Evolutionary conservation across 225 moss, liverwort and hornwort species (phyloP).

Genomic region (Marchantia paleacea): DNA sequence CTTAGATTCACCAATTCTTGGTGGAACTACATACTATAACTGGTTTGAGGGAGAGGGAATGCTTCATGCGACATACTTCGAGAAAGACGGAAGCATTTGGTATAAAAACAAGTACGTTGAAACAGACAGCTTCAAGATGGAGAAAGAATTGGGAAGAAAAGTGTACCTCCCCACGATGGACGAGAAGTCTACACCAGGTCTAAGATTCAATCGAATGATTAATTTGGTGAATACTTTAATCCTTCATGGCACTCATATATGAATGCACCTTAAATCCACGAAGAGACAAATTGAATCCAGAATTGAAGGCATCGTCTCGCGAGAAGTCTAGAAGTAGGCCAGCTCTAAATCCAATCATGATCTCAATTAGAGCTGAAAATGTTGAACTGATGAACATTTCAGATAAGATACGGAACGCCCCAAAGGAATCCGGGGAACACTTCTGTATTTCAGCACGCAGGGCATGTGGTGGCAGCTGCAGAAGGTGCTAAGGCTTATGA

Average conservation of each 20-base stretch:
- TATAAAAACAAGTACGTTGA: slow-evolving; percentile 36
- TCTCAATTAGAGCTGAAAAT: background rate
- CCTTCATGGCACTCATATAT: background rate
- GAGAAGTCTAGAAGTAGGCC: background rate
- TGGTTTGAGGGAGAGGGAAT: slow-evolving; percentile 42
- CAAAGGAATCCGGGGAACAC: slow-evolving; percentile 13
- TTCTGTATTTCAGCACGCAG: slow-evolving; percentile 18
- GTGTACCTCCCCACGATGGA: slow-evolving; percentile 25
- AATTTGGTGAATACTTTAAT: background rate
- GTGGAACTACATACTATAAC: slow-evolving; percentile 16
- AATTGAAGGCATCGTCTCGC: too few relatives aligned
- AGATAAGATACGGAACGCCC: background rate
- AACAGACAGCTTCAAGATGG: slow-evolving; percentile 22
- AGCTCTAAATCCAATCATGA: background rate
- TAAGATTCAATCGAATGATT: slow-evolving; percentile 13
- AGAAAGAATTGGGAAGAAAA: slow-evolving; percentile 20
- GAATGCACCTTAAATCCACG: background rate
- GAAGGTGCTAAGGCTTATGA: slow-evolving; percentile 24
- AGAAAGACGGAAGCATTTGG: slow-evolving; percentile 23
- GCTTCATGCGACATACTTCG: slow-evolving; percentile 35
- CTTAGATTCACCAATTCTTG: background rate
- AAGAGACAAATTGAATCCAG: too few relatives aligned
- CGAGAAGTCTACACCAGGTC: slow-evolving; percentile 9
- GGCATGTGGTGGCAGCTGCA: background rate
- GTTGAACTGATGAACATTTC: background rate